Evolutionary conservation across 2,329 filamentous ascomycete genomes (phyloP).

Genomic region (Nemania abortiva): DNA sequence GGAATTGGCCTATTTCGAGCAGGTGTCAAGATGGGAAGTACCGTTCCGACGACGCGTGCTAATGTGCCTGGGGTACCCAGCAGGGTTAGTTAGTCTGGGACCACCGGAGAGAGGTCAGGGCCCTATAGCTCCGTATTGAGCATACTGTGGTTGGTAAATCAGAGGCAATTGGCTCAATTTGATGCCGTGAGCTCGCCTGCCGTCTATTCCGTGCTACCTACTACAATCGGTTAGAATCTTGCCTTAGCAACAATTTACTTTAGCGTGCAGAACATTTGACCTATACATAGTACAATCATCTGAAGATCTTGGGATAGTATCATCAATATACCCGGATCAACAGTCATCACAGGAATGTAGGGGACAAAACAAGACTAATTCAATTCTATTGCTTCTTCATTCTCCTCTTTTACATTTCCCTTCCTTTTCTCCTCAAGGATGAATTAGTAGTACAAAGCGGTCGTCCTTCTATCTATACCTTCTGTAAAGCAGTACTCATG

Average conservation of each 20-base stretch:
- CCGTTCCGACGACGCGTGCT: slow-evolving; percentile 33
- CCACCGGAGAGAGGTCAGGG: not conserved
- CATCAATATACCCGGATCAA: no score
- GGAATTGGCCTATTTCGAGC: slow-evolving; percentile 33
- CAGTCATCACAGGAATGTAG: no score
- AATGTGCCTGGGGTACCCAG: slow-evolving; percentile 19
- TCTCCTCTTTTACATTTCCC: no score
- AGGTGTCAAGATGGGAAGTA: slow-evolving; percentile 39
- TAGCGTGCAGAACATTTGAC: not conserved
- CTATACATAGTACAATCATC: not conserved
- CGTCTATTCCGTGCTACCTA: slow-evolving; percentile 15
- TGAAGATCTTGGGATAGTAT: no score
- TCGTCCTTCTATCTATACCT: no score
- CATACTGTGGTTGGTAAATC: not conserved
- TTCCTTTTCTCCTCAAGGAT: no score
- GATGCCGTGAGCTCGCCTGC: slow-evolving; percentile 5
- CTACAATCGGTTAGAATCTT: slow-evolving; percentile 12
- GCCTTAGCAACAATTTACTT: not conserved
- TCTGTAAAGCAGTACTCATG: no score
- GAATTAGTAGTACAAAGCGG: no score
- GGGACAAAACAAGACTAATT: no score
- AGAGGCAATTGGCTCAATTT: slow-evolving; percentile 1
- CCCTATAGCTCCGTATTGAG: slow-evolving; percentile 2
- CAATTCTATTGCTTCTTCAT: no score
- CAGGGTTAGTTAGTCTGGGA: slow-evolving; percentile 17